These are phyloP conservation scores for Anisodus tanguticus DNA, from an alignment of 257 asterid species.

Conservation along the genomic window DNA sequence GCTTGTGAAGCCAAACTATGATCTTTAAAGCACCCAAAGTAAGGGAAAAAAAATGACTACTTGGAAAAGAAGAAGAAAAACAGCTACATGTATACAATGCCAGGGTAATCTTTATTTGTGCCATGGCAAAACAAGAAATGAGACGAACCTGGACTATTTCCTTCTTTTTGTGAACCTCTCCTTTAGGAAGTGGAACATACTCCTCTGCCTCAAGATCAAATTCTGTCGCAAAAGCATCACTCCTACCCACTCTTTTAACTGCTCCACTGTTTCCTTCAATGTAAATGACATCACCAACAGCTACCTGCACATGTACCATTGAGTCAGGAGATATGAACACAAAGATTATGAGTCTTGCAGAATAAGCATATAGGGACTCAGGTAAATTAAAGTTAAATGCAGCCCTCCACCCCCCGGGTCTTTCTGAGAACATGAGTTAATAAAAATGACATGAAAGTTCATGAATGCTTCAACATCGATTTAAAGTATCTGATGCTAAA, in stretches of 20 bases:
- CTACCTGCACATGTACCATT: conserved; percentile 64
- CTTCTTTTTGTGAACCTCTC: conserved; percentile 98
- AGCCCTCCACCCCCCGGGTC: too few relatives aligned
- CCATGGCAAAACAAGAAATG: background rate
- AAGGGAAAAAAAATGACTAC: background rate
- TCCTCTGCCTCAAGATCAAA: conserved; percentile 99
- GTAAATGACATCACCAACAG: conserved; percentile 97
- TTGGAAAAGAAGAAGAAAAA: background rate
- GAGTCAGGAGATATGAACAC: conserved; percentile 25
- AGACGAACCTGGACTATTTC: conserved; percentile 87
- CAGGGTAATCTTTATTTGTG: conserved; percentile 6
- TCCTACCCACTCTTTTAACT: conserved; percentile 95
- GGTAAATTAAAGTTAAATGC: background rate
- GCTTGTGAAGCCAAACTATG: background rate
- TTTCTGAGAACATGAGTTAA: background rate
- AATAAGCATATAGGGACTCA: background rate
- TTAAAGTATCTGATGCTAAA: background rate
- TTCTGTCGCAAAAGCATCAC: conserved; percentile 97
- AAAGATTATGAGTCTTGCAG: background rate
- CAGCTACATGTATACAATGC: background rate
- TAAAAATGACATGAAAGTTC: background rate
- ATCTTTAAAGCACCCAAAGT: background rate
- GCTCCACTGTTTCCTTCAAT: conserved; percentile 96
- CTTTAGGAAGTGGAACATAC: conserved; percentile 97
- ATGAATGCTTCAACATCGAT: background rate